Base-by-base conservation (phyloP, 345 rosid species). In the Limnanthes douglasii region DNA sequence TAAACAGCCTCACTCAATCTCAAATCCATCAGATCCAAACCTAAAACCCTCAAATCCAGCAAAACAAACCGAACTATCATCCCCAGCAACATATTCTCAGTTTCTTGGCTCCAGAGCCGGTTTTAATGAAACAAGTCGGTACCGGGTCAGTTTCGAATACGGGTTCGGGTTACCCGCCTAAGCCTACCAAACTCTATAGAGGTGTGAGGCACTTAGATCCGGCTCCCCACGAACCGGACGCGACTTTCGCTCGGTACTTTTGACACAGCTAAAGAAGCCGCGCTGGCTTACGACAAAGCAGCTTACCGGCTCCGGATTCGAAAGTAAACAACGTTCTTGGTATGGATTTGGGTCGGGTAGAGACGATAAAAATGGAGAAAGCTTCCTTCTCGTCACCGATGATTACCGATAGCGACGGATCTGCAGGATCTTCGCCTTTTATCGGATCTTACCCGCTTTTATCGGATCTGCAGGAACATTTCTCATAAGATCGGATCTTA, bases 191-290 rank as follows among this genome's bases (percentile, higher is more conserved):
- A 48, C 73, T 86, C 0, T 86, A 86, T 68, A 55, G 96, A 31
- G 96, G 96, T 8, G 96, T 86, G 11, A 64, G 96, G 51, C 96
- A 86, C 94, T 2, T 94, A 86, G 85, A 86, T 86, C 51, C 81
- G 97, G 38, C 62, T 90, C 0, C 98, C 98, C 8, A 80, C 62
- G 44, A 77, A 90, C 66, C 70, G 98, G 3, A 74, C 96, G 5
- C 73, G 98, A 30, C 94, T 90, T 37, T 90, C 96, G 98, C 75
- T 90, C 4, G 98, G 98, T n/a, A 90, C 98, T 10, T 90, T 79
- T 16, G 98, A 88, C 53, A 88, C 97, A 0, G 97, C 95, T 5
- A 95, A 83, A 63, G 95, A 72, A 54, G 97, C 97, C 3, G 97
- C 97, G 18, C 48, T 76, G 15, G 97, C 97, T 13, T 88, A 88